These are phyloP conservation scores for Myxozyma udenii DNA, from an alignment of 805 yeast genomes.

Conservation along the genomic window DNA sequence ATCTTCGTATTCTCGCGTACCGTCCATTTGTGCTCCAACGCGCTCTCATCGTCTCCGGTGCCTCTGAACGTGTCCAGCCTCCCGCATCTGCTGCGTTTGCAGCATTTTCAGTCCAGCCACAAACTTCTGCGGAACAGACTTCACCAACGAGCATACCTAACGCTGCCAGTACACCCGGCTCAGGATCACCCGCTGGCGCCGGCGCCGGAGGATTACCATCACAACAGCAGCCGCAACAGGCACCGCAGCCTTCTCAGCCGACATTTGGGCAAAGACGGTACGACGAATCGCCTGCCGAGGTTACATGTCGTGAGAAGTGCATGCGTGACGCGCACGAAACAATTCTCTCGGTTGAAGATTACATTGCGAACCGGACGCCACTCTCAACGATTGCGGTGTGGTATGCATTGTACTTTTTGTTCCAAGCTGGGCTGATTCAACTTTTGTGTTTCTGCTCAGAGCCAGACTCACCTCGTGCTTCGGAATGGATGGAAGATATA, in stretches of 20 bases:
- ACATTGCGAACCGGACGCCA: constrained; percentile 33
- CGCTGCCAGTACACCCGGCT: no score
- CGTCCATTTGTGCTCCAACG: constrained; percentile 58
- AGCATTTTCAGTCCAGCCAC: neutral
- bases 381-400: constrained; percentile 54
- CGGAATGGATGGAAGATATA: constrained; percentile 47
- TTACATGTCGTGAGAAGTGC: constrained; percentile 51
- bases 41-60: constrained; percentile 37
- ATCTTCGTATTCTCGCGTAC: constrained; percentile 53
- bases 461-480: constrained; percentile 46
- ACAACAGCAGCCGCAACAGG: no score
- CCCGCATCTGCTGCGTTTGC: neutral
- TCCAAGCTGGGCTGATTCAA: constrained; percentile 62
- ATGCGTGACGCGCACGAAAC: constrained; percentile 52
- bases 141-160: no score
- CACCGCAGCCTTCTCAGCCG: neutral
- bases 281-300: constrained; percentile 41
- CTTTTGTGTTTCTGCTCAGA: constrained; percentile 54
- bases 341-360: constrained; percentile 45
- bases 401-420: constrained; percentile 61
- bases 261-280: neutral
- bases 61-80: constrained; percentile 8
- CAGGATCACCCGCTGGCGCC: no score
- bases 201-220: no score
- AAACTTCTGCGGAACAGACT: no score